Evolutionary conservation across 768 basidiomycete genomes (phyloP), one percentile per base, ranked within the genome.

Genomic region (Inosperma sp.): DNA sequence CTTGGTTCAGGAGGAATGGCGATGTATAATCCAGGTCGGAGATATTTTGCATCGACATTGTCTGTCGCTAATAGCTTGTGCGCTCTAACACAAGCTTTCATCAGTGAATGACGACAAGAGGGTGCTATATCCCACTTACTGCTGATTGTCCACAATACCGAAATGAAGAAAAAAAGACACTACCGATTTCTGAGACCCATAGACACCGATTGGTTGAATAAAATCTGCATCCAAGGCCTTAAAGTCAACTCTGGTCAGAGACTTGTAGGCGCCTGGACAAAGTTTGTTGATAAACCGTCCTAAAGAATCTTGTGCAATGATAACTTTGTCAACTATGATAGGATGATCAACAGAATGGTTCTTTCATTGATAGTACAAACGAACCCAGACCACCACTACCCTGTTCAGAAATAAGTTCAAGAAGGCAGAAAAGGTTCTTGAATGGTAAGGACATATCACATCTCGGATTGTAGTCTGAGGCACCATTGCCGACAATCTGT

Each of bases 171-270:
- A 60, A 39, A 82, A 75, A 9, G 65, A 62, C 6, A 76, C 71
- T 12, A 84, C 76, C 52, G 78, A 72, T 4, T 68, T 59, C 57
- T 72, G 78, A 55, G 74, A 77, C 0, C 82, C 83, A 53, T 84
- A 84, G 2, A 84, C 52, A 2, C 82, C 83, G 5, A 80, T 58
- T 4, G 79, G 80, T 49, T 75, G 72, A 50, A 84, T 58, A 3
- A 55, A 46, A 13, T 69, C 59, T 3, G 66, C 52, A 57, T 84
- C 83, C 6, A 84, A 65, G 0, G 64, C 61, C 36, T 71, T 71
- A 61, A 84, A 84, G 53, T 83, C 71, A 51, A 84, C 77, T 53
- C 72, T 77, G 2, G 78, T 81, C 43, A 82, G 65, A 0, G 79
- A 78, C 1, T 56, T 53, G 56, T 81, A 83, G 5, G 83, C 74